Base-by-base conservation (phyloP, 2,329 filamentous ascomycete species). In the Trichoderma koningiopsis region DNA sequence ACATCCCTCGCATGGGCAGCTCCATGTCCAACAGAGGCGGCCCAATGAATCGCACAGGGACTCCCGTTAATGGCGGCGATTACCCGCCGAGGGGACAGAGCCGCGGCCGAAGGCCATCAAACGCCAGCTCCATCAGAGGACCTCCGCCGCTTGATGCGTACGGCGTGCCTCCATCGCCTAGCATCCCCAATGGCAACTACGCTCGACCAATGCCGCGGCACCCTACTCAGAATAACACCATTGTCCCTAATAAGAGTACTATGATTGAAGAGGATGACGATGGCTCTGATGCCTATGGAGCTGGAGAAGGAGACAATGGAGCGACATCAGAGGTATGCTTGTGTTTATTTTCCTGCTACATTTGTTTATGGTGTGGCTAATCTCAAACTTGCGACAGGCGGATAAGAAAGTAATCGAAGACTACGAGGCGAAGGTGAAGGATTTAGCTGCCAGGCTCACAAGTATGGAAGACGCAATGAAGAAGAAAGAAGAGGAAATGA, bases 221-320 rank as follows among this genome's bases (percentile, higher is more conserved):
- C 47, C 94, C 97, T 73, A 81, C 80, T 59, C 94, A 97, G 77
- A 95, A 92, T 77, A 98, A 97, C 77, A 98, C 94, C 0, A 97
- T 98, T 75, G 92, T 98, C 37, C 96, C 96, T 0, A 98, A 97
- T 78, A 99, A 98, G 82, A 97, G 95, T 76, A 97, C 92, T 0
- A 94, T 98, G 90, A 89, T 98, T 1, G 96, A 99, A 79, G 96
- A 98, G 77, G 94, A 97, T 73, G 94, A 97, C 74, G 92, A 84
- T 61, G 86, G 90, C 67, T 87, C 85, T 67, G 88, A 90, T 76
- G 85, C 87, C 2, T 92, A 92, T 77, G 87, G 86, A 19, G 67
- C 75, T 33, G 76, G 77, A 27, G 72, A 74, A 35, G 75, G 73
- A 24, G 77, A 76, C 67, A 49, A 49, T 16, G 47, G 47, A 49